phyloP scores from a whole-genome alignment of 495 filamentous ascomycete genomes.

The Sporormia fimetaria region DNA sequence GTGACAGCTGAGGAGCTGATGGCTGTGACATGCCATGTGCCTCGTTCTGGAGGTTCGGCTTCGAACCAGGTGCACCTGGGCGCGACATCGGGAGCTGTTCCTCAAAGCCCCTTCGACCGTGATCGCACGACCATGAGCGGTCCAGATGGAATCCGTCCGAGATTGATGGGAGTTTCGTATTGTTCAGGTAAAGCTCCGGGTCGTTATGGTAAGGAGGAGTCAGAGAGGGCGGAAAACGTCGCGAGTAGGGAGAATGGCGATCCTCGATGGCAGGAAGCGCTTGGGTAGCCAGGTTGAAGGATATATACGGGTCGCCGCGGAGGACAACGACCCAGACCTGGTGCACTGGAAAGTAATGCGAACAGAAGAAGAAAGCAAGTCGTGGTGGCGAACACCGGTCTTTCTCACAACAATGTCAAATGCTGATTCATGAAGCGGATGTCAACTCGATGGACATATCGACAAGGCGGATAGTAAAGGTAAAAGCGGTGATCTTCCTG shows the following conservation, averaged over 20 bases:
- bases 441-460: no score
- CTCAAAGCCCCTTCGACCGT: constrained; percentile 19
- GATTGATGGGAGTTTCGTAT: constrained; percentile 3
- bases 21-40: constrained; percentile 8
- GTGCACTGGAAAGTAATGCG: neutral
- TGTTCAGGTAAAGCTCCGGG: constrained; percentile 11
- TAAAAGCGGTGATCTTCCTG: no score
- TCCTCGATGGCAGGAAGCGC: constrained; percentile 17
- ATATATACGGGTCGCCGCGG: constrained; percentile 10
- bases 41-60: constrained; percentile 9
- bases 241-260: constrained; percentile 22
- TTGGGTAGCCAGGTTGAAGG: constrained; percentile 23
- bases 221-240: constrained; percentile 11
- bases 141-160: constrained; percentile 4
- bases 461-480: no score
- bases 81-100: constrained; percentile 23
- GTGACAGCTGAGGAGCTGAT: constrained; percentile 8
- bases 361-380: constrained; percentile 1
- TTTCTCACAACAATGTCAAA: no score
- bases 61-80: constrained; percentile 9
- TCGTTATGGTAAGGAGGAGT: constrained; percentile 18
- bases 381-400: no score
- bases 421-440: no score
- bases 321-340: constrained; percentile 10
- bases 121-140: constrained; percentile 22